These are phyloP conservation scores for Dothideomycetidae sp. DNA, from an alignment of 2,329 filamentous ascomycete genomes.

Conservation along the genomic window DNA sequence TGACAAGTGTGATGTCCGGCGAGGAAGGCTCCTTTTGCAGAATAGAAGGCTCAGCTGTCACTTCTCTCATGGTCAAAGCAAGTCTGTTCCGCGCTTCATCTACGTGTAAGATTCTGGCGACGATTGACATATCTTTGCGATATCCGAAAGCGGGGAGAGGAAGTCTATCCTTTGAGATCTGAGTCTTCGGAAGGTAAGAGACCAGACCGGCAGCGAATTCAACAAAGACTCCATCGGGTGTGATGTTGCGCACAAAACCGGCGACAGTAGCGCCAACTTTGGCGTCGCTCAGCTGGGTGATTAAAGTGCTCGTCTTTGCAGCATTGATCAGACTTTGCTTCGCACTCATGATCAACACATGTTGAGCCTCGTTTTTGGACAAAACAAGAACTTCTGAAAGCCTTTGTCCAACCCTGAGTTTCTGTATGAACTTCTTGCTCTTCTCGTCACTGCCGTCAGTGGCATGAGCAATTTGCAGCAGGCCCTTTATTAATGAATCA, in stretches of 20 bases:
- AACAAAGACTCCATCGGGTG: slow-evolving; percentile 68
- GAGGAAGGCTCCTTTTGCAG: slow-evolving; percentile 17
- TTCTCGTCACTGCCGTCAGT: slow-evolving; percentile 74
- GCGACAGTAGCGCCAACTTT: slow-evolving; percentile 52
- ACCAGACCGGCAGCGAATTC: slow-evolving; percentile 67
- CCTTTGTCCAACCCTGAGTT: slow-evolving; percentile 70
- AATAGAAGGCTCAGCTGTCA: slow-evolving; percentile 30
- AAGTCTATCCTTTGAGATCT: slow-evolving; percentile 57
- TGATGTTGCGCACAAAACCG: slow-evolving; percentile 78
- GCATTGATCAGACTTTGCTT: slow-evolving; percentile 73
- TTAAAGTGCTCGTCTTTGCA: slow-evolving; percentile 54
- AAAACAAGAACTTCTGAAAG: slow-evolving; percentile 71
- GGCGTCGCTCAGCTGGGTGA: slow-evolving; percentile 58
- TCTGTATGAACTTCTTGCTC: slow-evolving; percentile 60
- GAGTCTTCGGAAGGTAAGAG: slow-evolving; percentile 65
- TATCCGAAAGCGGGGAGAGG: slow-evolving; percentile 63
- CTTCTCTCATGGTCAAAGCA: slow-evolving; percentile 43
- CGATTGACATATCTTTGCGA: slow-evolving; percentile 59
- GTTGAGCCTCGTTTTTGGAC: slow-evolving; percentile 68
- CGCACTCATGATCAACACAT: slow-evolving; percentile 61
- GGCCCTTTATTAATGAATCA: slow-evolving; percentile 60
- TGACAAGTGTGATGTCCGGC: slow-evolving; percentile 26
- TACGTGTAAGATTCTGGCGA: slow-evolving; percentile 56
- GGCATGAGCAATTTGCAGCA: slow-evolving; percentile 63
- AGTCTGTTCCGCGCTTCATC: slow-evolving; percentile 60